Percentiles rank a stretch among this genome's conserved stretches.
Evolutionary conservation across 495 filamentous ascomycete species (phyloP).

Genomic region (Penicillium psychrofluorescens): DNA sequence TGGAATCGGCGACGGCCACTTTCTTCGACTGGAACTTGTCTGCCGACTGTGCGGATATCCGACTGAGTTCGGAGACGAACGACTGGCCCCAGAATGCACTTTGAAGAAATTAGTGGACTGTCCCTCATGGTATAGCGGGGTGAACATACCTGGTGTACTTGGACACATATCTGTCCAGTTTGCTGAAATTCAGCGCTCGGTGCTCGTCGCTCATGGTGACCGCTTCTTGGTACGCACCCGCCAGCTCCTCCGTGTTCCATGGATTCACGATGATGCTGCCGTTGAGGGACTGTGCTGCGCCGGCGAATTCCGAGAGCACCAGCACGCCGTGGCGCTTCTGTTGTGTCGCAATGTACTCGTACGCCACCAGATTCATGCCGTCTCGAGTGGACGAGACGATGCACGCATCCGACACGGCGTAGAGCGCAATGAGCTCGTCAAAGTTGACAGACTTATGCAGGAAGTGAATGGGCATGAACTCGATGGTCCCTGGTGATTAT

Average conservation of each 20-base stretch:
- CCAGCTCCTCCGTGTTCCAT: conserved; percentile 95
- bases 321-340: conserved; percentile 80
- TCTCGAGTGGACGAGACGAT: conserved; percentile 94
- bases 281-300: conserved; percentile 87
- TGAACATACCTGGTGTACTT: conserved; percentile 74
- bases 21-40: conserved; percentile 37
- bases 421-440: conserved; percentile 87
- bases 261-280: conserved; percentile 92
- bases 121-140: no score
- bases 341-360: conserved; percentile 94
- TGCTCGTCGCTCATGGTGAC: conserved; percentile 90
- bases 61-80: conserved; percentile 78
- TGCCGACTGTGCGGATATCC: conserved; percentile 48
- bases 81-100: conserved; percentile 97
- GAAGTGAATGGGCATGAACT: conserved; percentile 98
- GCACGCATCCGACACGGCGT: conserved; percentile 89
- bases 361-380: conserved; percentile 98
- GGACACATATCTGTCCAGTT: conserved; percentile 87
- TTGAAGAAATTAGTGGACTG: conserved; percentile 20
- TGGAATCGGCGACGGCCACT: conserved; percentile 8
- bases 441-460: conserved; percentile 91
- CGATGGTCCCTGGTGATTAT: conserved; percentile 59
- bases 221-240: conserved; percentile 85
- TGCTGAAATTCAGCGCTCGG: conserved; percentile 76
- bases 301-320: conserved; percentile 93